Base-by-base conservation (phyloP, 305 asterid species). In the Fraxinus sp. region DNA sequence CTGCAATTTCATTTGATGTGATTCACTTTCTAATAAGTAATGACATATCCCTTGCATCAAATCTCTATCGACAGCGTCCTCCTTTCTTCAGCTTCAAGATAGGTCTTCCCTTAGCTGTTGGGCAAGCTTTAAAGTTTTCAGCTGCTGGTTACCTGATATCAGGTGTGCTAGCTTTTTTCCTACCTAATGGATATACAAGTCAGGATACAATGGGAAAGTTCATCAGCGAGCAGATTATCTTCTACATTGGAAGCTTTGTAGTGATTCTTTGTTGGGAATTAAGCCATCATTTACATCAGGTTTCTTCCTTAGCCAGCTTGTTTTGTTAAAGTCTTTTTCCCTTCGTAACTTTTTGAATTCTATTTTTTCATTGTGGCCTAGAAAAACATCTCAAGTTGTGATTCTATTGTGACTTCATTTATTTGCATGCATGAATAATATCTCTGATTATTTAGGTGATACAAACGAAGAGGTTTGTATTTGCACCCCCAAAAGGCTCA, bases 401-500 rank as follows among this genome's bases (percentile, higher is more conserved):
- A n/a, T 28, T 28, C 18, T 18, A 9, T 10, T 76, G 28, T 83
- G 35, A 71, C 37, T 83, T 52, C 73, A 33, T 10, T 39, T 68
- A 66, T 36, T 41, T 39, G 36, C 83, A 32, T 22, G 6, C 16
- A 55, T 59, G 82, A 22, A 24, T 82, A 55, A 77, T 75, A 57
- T 41, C 77, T 28, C 35, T 83, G 84, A 77, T 57, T 86, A 70
- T 84, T 68, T 87, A 96, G 99, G 94, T 96, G 68, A 85, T 94
- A 22, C 97, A 92, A 59, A 93, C 99, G 33, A 94, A 93, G 92
- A 90, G 99, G 85, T 91, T 86, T 41, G 86, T 87, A 80, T 96
- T 96, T 91, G 97, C 98, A 35, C 98, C 97, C 32, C 96, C 95
- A 46, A 96, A 94, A 89, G 99, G 98, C 86, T 94, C 98, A 84